Base-by-base conservation (phyloP, 768 basidiomycete species). In the Scleroderma citrinum region DNA sequence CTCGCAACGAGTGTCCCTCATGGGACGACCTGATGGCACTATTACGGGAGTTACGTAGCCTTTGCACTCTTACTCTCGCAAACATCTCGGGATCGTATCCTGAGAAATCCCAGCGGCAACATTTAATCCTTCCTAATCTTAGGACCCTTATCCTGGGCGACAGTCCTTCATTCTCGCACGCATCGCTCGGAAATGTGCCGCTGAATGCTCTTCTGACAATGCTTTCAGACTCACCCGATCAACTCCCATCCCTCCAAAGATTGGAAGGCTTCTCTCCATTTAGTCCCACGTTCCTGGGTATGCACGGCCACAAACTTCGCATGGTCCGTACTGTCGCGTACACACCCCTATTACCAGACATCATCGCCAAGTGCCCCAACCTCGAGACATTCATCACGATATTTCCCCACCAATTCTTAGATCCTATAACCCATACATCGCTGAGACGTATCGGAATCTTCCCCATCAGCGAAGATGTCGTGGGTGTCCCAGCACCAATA, bases 231-330 rank as follows among this genome's bases (percentile, higher is more conserved):
- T 59, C 63, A 3, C 53, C 67, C 0, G 52, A 61, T 26, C 69
- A 73, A 35, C 60, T 77, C 3, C 74, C 76, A 1, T 56, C 54
- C 13, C 59, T 77, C 14, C 60, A 64, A 11, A 66, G 74, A n/a
- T 63, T 77, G 30, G 76, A 77, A 48, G 65, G 70, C 7, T 66
- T 67, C 39, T 74, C 74, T 6, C 63, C 72, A 2, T 72, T 75
- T 29, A 73, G 64, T 29, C 60, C 64, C 5, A 59, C 66, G 37
- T 77, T 77, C 51, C 60, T 77, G 54, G 46, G 51, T 17, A 62
- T 65, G 0, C 72, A 77, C 35, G 76, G 76, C 3, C 52, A 54
- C 41, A 76, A 76, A 58, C 65, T 77, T 34, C 65, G 64, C 19
- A 57, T 57, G 24, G 66, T 77, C 38, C 67, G 73, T 44, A 72